Percentiles rank a stretch among this genome's conserved stretches.
phyloP scores from a whole-genome alignment of 495 filamentous ascomycete species.

The Tuber aestivum region DNA sequence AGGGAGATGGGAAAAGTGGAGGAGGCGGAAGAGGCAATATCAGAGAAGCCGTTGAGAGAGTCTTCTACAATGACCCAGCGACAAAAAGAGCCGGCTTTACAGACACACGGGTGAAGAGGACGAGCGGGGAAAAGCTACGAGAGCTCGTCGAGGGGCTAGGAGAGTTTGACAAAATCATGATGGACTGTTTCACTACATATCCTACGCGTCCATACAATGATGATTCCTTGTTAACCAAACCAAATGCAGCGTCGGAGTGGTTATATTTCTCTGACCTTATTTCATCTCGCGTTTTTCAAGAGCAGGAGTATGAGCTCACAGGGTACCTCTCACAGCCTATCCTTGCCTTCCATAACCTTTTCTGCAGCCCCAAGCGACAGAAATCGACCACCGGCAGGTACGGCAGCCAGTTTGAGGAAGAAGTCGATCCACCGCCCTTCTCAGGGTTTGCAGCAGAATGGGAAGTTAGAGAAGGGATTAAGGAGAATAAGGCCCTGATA shows the following conservation, averaged over 20 bases:
- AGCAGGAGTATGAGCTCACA: conserved; percentile 81
- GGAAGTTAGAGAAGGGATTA: conserved; percentile 67
- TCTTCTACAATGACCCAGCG: conserved; percentile 31
- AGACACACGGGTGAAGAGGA: conserved; percentile 66
- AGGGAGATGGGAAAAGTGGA: conserved; percentile 44
- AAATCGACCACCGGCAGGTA: conserved; percentile 35
- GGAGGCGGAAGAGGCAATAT: conserved; percentile 44
- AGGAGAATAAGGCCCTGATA: conserved; percentile 55
- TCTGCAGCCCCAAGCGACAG: conserved; percentile 56
- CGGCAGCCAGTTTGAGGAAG: conserved; percentile 43
- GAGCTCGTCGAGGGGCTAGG: conserved; percentile 86
- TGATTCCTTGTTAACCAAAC: conserved; percentile 83
- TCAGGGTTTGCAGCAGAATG: conserved; percentile 73
- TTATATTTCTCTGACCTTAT: conserved; percentile 84
- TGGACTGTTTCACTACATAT: conserved; percentile 76
- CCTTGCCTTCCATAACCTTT: conserved; percentile 86
- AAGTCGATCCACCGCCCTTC: conserved; percentile 61
- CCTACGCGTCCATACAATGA: conserved; percentile 84
- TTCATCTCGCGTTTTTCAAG: conserved; percentile 63
- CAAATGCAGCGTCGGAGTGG: conserved; percentile 83
- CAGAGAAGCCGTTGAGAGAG: conserved; percentile 36
- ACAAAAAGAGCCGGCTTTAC: conserved; percentile 46
- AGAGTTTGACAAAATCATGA: conserved; percentile 78
- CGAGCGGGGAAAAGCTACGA: conserved; percentile 69
- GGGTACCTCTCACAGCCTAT: conserved; percentile 79